Conservation (phyloP, 257 asterid genomes). For the Solanum lignicaule region DNA sequence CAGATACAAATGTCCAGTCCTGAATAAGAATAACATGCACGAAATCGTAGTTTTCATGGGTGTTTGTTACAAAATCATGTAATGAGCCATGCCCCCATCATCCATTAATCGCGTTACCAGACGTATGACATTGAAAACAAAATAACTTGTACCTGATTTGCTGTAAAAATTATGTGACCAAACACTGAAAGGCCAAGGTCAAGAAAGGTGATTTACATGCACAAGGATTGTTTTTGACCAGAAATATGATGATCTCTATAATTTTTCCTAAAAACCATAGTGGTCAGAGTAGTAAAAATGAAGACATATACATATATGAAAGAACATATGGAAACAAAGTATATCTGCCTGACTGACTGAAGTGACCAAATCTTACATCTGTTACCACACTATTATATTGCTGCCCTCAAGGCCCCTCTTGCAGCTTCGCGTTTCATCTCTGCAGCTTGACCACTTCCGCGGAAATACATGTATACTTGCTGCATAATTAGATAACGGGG, state of each 20-base stretch:
- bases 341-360: not conserved
- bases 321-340: not conserved
- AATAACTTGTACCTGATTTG: not conserved
- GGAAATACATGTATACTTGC: conserved; percentile 58
- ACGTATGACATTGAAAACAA: not conserved
- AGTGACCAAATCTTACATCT: not conserved
- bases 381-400: conserved; percentile 9
- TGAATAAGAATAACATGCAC: not conserved
- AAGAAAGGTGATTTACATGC: not conserved
- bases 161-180: not conserved
- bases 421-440: conserved; percentile 48
- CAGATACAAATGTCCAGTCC: not conserved
- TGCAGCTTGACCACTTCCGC: conserved; percentile 46
- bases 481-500: conserved; percentile 8
- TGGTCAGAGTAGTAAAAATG: not conserved
- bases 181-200: not conserved
- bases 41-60: not conserved
- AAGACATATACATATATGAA: not conserved
- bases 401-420: conserved; percentile 38
- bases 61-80: not conserved
- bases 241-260: not conserved
- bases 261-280: not conserved
- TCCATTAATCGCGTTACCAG: not conserved
- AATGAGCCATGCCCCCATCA: not conserved
- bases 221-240: not conserved